Conservation (phyloP, 768 basidiomycete genomes). For the Rhodosporidiobolus sp. region DNA sequence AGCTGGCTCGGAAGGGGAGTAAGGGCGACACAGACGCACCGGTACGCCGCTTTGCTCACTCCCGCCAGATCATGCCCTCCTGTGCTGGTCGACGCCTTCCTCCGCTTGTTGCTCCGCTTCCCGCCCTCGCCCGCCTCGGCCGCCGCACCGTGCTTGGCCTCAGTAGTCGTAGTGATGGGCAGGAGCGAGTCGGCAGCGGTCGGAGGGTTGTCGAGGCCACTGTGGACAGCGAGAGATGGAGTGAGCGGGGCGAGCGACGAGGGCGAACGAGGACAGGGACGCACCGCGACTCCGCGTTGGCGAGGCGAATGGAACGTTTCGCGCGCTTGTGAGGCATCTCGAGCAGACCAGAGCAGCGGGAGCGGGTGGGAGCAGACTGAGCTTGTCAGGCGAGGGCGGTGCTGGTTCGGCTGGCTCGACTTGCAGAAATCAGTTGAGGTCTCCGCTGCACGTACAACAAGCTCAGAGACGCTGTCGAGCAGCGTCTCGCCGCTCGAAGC, state of each 20-base stretch:
- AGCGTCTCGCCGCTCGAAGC: no score
- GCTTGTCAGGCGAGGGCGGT: no score
- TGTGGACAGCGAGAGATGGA: neutral
- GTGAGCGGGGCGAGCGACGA: neutral
- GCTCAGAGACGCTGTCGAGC: no score
- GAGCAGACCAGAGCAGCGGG: neutral
- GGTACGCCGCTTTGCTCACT: conserved; percentile 28
- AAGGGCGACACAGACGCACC: conserved; percentile 2
- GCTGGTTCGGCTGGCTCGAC: no score
- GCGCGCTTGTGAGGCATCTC: conserved; percentile 28
- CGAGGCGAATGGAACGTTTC: conserved; percentile 19
- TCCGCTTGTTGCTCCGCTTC: conserved; percentile 30
- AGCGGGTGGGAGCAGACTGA: no score
- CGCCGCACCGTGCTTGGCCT: neutral
- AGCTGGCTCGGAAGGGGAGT: neutral
- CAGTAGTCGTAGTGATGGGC: conserved; percentile 5
- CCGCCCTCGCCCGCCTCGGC: neutral
- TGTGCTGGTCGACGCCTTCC: conserved; percentile 9
- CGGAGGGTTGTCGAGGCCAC: conserved; percentile 34
- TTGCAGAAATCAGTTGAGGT: no score
- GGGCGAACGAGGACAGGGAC: neutral
- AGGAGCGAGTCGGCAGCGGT: conserved; percentile 28
- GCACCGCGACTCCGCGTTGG: neutral
- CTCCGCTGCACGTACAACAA: no score
- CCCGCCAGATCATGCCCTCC: neutral